Conservation (phyloP, 176 grass and related monocot species). For the Avena sativa region DNA sequence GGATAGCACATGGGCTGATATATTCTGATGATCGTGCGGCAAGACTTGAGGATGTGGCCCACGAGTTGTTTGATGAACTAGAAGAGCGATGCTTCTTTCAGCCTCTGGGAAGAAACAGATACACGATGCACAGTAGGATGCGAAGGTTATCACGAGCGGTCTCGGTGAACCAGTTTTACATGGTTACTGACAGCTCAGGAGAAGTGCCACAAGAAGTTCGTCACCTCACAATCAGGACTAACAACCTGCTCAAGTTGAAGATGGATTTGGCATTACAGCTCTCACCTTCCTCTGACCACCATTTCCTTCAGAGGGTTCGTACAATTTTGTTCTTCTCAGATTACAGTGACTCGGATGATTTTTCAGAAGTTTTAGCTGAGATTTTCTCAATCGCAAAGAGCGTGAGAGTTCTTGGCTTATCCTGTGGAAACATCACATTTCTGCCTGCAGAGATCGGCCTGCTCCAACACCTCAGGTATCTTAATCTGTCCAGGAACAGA, state of each 20-base stretch:
- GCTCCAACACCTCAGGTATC: slow-evolving; percentile 25
- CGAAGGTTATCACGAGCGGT: slow-evolving; percentile 12
- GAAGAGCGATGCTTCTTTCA: slow-evolving; percentile 46
- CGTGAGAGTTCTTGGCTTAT: slow-evolving; percentile 39
- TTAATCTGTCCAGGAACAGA: slow-evolving; percentile 32
- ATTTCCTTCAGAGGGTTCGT: slow-evolving; percentile 42
- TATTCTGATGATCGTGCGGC: slow-evolving; percentile 5
- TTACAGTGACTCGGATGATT: slow-evolving; percentile 34
- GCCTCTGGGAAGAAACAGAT: slow-evolving; percentile 3
- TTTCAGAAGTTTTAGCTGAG: slow-evolving; percentile 24
- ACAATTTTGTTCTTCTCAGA: slow-evolving; percentile 45
- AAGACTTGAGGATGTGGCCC: slow-evolving; percentile 31
- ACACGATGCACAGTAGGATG: slow-evolving; percentile 22
- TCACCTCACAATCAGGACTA: slow-evolving; percentile 44
- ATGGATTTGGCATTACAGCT: slow-evolving; percentile 38
- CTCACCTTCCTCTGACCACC: slow-evolving; percentile 19
- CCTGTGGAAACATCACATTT: slow-evolving; percentile 18
- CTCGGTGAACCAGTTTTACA: slow-evolving; percentile 18
- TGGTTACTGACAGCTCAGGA: slow-evolving; percentile 40
- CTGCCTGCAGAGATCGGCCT: slow-evolving; percentile 43
- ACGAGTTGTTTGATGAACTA: slow-evolving; percentile 45
- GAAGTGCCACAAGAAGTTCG: slow-evolving; percentile 40
- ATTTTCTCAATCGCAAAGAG: slow-evolving; percentile 32
- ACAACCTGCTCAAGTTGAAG: slow-evolving; percentile 46
- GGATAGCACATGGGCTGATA: slow-evolving; percentile 46